phyloP scores from a whole-genome alignment of 345 rosid genomes.

The Salix koriyanagi region DNA sequence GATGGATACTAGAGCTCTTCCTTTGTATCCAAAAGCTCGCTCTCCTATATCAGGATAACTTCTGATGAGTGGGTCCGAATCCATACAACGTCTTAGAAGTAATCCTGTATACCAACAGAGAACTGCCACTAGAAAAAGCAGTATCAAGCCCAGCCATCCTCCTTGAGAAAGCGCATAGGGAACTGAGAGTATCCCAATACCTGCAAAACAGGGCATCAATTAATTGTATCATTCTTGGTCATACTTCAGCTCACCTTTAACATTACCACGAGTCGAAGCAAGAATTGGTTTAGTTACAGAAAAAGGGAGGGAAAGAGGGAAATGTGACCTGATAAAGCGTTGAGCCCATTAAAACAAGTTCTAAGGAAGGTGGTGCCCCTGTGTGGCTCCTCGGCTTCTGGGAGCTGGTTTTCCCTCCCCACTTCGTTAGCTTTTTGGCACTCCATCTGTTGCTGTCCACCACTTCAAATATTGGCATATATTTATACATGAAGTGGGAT shows the following conservation, averaged over 20 bases:
- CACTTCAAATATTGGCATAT: not conserved
- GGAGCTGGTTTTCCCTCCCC: conserved; percentile 39
- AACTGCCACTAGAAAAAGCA: conserved; percentile 46
- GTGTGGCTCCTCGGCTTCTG: conserved; percentile 17
- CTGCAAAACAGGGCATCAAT: conserved; percentile 22
- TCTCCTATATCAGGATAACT: conserved; percentile 62
- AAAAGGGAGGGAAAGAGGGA: not conserved
- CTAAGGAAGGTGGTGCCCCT: conserved; percentile 52
- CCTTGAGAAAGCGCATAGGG: conserved; percentile 65
- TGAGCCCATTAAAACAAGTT: conserved; percentile 71
- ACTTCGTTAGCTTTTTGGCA: conserved; percentile 15
- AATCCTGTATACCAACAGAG: conserved; percentile 61
- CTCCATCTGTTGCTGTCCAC: conserved; percentile 11
- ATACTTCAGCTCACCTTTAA: not conserved
- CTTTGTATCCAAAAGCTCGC: conserved; percentile 54
- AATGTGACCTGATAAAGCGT: conserved; percentile 49
- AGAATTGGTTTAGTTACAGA: not conserved
- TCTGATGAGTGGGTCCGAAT: conserved; percentile 31
- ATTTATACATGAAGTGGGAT: not conserved
- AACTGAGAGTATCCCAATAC: conserved; percentile 59
- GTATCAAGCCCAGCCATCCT: conserved; percentile 55
- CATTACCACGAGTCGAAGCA: not conserved
- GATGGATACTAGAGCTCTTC: conserved; percentile 48
- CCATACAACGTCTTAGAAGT: conserved; percentile 55
- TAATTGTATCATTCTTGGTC: not conserved